Evolutionary conservation across 805 yeast species (phyloP).

Genomic region (Candida loeiensis): DNA sequence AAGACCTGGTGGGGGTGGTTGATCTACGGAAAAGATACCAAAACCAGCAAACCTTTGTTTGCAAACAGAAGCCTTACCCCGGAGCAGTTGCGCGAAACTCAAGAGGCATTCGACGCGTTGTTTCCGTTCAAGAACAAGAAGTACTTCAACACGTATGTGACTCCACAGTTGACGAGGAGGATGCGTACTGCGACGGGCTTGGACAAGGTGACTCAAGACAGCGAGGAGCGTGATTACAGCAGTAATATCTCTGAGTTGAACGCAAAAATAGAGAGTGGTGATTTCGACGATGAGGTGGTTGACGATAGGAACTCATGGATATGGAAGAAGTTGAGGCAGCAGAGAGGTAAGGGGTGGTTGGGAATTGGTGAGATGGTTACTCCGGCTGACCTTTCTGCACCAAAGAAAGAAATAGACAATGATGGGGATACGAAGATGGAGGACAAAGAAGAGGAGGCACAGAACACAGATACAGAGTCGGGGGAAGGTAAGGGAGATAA

Average conservation of each 20-base stretch:
- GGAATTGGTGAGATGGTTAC: conserved; percentile 18
- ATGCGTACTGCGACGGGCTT: conserved; percentile 37
- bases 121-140: conserved; percentile 31
- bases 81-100: conserved; percentile 19
- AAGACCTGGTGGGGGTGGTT: conserved; percentile 41
- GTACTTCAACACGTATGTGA: conserved; percentile 40
- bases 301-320: conserved; percentile 27
- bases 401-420: conserved; percentile 5
- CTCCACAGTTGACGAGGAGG: conserved; percentile 40
- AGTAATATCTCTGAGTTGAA: conserved; percentile 12
- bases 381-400: conserved; percentile 10
- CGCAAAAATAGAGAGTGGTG: conserved; percentile 8
- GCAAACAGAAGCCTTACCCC: conserved; percentile 18
- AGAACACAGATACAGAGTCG: conserved; percentile 10
- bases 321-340: conserved; percentile 31
- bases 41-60: conserved; percentile 28
- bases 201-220: conserved; percentile 13
- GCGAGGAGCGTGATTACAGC: conserved; percentile 9
- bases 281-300: conserved; percentile 12
- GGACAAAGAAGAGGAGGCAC: conserved; percentile 9
- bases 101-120: conserved; percentile 16
- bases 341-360: conserved; percentile 25
- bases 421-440: conserved; percentile 7
- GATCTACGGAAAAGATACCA: conserved; percentile 33
- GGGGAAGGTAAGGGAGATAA: background rate